A percentile compares a stretch with the other conserved stretches of the same genome.
Evolutionary conservation across 257 asterid genomes (phyloP).

Genomic region (Hygrophila difformis): DNA sequence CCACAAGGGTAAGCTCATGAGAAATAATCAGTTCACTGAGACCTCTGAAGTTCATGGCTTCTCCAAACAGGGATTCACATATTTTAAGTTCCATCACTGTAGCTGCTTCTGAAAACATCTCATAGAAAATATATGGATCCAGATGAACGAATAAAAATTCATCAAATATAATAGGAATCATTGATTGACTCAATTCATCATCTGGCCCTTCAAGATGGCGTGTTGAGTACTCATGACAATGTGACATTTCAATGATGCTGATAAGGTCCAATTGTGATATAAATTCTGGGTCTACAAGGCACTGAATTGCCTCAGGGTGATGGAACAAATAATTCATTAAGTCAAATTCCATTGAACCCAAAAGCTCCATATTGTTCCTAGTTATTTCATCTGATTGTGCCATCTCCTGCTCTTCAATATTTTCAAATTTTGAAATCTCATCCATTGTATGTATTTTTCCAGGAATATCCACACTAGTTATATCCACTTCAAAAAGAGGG

Average conservation of each 20-base stretch:
- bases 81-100: conserved; percentile 38
- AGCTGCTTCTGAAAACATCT: conserved; percentile 34
- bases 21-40: conserved; percentile 58
- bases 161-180: conserved; percentile 34
- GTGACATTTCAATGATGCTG: conserved; percentile 37
- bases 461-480: conserved; percentile 36
- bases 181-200: conserved; percentile 23
- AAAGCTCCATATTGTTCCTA: conserved; percentile 34
- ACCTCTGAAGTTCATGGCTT: conserved; percentile 54
- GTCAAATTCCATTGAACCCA: conserved; percentile 48
- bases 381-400: conserved; percentile 33
- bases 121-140: conserved; percentile 34
- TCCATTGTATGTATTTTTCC: conserved; percentile 25
- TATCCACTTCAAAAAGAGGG: conserved; percentile 63
- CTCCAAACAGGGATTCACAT: conserved; percentile 51
- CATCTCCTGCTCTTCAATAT: conserved; percentile 37
- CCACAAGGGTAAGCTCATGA: conserved; percentile 71
- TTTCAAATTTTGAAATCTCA: conserved; percentile 35
- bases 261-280: conserved; percentile 28
- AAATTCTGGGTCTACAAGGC: conserved; percentile 28
- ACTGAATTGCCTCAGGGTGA: conserved; percentile 22
- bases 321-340: conserved; percentile 35
- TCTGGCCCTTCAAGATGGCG: conserved; percentile 21
- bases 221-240: conserved; percentile 22
- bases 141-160: conserved; percentile 48